Evolutionary conservation across 2,329 filamentous ascomycete genomes (phyloP), one percentile per base, ranked within the genome.

Genomic region (Cercospora berteroae): DNA sequence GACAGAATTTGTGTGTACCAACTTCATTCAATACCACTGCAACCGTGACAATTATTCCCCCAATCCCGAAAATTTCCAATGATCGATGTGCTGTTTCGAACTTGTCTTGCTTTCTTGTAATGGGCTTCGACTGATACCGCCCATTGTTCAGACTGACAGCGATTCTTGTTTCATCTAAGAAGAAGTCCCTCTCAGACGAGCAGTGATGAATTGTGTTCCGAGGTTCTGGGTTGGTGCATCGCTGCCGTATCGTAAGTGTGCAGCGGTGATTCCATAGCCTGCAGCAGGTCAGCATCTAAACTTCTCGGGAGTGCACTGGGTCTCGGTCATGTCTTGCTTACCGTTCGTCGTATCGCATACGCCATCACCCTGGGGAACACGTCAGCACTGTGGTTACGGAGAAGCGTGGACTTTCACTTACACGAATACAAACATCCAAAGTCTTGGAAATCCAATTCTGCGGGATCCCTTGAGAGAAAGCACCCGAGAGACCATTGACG

Each of bases 361-460:
- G 33, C 76, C 77, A 68, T 80, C 78, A 16, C 77, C 77, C 75
- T 78, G 33, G 2, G 8, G 4, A 4, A 39, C 27, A 56, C 29
- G 44, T 63, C 60, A 63, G 60, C 18, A 12, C 7, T 25, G 18
- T 5, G 50, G 56, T 48, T 7, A 5, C 10, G 9, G 6, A 25
- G n/a, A n/a, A n/a, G n/a, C n/a, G n/a, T n/a, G n/a, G n/a, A n/a
- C n/a, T n/a, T n/a, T n/a, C n/a, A 63, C 61, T 42, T 52, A 64
- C 61, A 18, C 1, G 42, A 13, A 57, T 57, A 66, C 78, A 80
- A 7, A 79, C 78, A 70, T 80, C 78, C 60, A 76, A 60, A 5
- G 77, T 79, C 75, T 79, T 79, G 27, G 67, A 59, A 1, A 77
- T 64, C 78, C 78, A 79, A 56, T 77, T 74, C 13, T 36, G 60